Percentiles rank a stretch among this genome's conserved stretches.
These are phyloP conservation scores for Anisodus acutangulus DNA, from an alignment of 257 asterid species.

Conservation along the genomic window DNA sequence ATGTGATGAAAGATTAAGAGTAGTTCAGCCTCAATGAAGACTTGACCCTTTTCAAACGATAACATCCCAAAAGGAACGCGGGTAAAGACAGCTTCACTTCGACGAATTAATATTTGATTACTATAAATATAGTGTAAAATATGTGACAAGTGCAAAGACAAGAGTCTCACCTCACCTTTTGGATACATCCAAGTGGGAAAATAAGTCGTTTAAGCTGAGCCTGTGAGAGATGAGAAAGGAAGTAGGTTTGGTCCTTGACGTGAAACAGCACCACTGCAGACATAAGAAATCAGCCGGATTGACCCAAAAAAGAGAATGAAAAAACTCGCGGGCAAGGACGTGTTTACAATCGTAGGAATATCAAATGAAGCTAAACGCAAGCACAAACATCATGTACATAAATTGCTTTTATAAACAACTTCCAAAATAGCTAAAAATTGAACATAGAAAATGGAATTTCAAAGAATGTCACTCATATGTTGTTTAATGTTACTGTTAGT, in stretches of 20 bases:
- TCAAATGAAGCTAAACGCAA: not conserved
- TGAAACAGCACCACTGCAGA: conserved; percentile 43
- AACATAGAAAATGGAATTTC: not conserved
- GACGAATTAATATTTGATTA: no score
- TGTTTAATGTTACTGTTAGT: conserved; percentile 1
- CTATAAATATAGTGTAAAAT: no score
- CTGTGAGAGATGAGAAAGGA: conserved; percentile 91
- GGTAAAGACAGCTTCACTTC: not conserved
- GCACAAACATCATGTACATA: not conserved
- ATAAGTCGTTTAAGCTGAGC: conserved; percentile 78
- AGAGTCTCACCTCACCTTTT: conserved; percentile 69
- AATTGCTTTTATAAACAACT: not conserved
- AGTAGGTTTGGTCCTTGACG: conserved; percentile 99
- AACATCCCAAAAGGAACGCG: not conserved
- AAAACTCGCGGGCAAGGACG: not conserved
- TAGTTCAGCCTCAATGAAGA: conserved; percentile 21
- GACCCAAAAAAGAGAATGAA: conserved; percentile 18
- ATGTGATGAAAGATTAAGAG: conserved; percentile 33
- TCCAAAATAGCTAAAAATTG: not conserved
- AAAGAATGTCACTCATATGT: not conserved
- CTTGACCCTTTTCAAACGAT: not conserved
- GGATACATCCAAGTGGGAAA: conserved; percentile 90
- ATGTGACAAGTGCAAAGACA: not conserved
- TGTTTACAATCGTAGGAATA: not conserved
- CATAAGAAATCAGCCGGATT: conserved; percentile 24